phyloP scores from a whole-genome alignment of 768 basidiomycete genomes.

The Pisolithus marmoratus region DNA sequence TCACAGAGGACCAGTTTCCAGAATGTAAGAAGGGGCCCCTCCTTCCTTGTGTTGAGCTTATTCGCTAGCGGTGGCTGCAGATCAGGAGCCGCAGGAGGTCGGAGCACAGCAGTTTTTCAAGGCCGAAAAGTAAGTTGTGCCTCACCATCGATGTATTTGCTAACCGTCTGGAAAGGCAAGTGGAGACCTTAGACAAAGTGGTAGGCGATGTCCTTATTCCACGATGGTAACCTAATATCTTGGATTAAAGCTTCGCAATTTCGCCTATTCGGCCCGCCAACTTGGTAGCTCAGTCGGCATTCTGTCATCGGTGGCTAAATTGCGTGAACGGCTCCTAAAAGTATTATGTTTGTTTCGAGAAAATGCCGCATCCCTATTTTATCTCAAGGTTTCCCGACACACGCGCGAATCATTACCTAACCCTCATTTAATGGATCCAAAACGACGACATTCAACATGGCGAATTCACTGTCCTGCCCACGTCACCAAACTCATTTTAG shows the following conservation, averaged over 20 bases:
- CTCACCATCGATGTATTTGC: neutral
- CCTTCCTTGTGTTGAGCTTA: slow-evolving; percentile 6
- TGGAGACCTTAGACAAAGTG: slow-evolving; percentile 46
- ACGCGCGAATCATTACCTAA: slow-evolving; percentile 34
- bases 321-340: slow-evolving; percentile 46
- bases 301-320: slow-evolving; percentile 46
- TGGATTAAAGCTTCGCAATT: slow-evolving; percentile 40
- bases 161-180: slow-evolving; percentile 28
- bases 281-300: slow-evolving; percentile 52
- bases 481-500: slow-evolving; percentile 30
- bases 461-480: slow-evolving; percentile 34
- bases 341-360: slow-evolving; percentile 47
- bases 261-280: slow-evolving; percentile 54
- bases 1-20: slow-evolving; percentile 43
- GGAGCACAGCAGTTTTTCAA: slow-evolving; percentile 44
- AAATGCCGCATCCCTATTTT: slow-evolving; percentile 54
- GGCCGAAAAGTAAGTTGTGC: slow-evolving; percentile 39
- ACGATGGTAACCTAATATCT: slow-evolving; percentile 6
- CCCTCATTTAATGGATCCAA: slow-evolving; percentile 30
- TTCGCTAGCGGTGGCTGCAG: slow-evolving; percentile 35
- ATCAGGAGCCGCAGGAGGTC: slow-evolving; percentile 45
- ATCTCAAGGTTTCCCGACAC: slow-evolving; percentile 39
- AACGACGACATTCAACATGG: slow-evolving; percentile 23
- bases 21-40: slow-evolving; percentile 17
- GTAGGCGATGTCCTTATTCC: slow-evolving; percentile 13